Evolutionary conservation across 306 rosid species (phyloP).

Genomic region (Betula pendula): DNA sequence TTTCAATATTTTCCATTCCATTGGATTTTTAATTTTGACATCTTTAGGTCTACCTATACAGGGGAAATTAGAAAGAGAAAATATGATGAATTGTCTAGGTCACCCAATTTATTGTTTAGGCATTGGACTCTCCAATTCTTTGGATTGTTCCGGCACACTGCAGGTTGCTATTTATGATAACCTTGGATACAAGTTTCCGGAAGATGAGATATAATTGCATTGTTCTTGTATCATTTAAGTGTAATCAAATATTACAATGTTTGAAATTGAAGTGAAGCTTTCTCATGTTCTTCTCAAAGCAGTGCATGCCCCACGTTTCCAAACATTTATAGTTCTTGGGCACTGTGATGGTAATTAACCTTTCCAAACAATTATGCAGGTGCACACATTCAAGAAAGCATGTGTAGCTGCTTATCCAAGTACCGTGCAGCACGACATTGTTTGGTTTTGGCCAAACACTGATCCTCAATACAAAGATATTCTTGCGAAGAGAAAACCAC

Average conservation of each 20-base stretch:
- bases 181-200: background rate
- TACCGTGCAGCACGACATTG: constrained; percentile 64
- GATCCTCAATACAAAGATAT: constrained; percentile 82
- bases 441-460: constrained; percentile 91
- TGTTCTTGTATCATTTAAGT: background rate
- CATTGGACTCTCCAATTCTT: background rate
- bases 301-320: background rate
- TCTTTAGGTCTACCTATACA: background rate
- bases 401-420: constrained; percentile 82
- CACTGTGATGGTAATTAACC: constrained; percentile 24
- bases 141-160: background rate
- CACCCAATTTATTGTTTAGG: background rate
- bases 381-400: constrained; percentile 70
- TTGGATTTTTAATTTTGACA: background rate
- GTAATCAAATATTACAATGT: background rate
- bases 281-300: background rate
- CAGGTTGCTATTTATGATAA: background rate
- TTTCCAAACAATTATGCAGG: constrained; percentile 45
- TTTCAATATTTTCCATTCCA: background rate
- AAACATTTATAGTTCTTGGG: background rate
- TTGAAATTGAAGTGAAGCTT: background rate
- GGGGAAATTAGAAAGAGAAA: background rate
- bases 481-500: constrained; percentile 54
- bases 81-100: background rate
- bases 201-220: background rate